Percentiles rank a stretch among this genome's conserved stretches.
Evolutionary conservation across 257 asterid species (phyloP).

Genomic region (Echites panduratus): DNA sequence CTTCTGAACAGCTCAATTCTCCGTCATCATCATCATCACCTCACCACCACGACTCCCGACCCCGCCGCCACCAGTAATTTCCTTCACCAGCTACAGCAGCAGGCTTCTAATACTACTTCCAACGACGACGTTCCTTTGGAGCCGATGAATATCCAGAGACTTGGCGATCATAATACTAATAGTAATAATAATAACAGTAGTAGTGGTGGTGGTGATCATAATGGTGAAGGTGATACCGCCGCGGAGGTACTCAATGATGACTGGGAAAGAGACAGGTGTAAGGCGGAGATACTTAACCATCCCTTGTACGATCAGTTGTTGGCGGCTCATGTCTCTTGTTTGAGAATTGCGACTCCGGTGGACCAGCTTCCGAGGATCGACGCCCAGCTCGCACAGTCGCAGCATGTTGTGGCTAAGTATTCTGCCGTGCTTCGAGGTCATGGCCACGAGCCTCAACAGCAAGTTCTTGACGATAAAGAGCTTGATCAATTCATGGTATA

Average conservation of each 20-base stretch:
- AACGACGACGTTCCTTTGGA: constrained; percentile 26
- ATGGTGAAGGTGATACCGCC: constrained; percentile 3
- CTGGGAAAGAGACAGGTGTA: constrained; percentile 87
- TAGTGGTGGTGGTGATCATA: constrained; percentile 3
- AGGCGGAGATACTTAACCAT: constrained; percentile 75
- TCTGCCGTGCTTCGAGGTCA: constrained; percentile 40
- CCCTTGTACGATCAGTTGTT: constrained; percentile 80
- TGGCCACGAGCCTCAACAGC: constrained; percentile 46
- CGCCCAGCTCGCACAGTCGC: constrained; percentile 91
- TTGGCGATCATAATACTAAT: not conserved
- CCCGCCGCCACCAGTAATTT: constrained; percentile 23
- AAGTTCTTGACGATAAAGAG: constrained; percentile 64
- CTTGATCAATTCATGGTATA: constrained; percentile 95
- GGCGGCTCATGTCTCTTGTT: constrained; percentile 89
- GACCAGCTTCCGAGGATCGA: constrained; percentile 97
- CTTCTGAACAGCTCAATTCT: constrained; percentile 26
- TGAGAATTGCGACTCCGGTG: constrained; percentile 94
- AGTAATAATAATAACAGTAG: not conserved
- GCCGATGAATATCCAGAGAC: constrained; percentile 18
- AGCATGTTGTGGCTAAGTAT: constrained; percentile 79
- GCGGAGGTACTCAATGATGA: constrained; percentile 22
- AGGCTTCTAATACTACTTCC: constrained; percentile 23
- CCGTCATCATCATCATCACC: constrained; percentile 21
- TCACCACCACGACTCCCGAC: constrained; percentile 13
- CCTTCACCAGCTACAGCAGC: constrained; percentile 11